phyloP scores from a whole-genome alignment of 345 rosid genomes.

The Bruguiera parviflora region DNA sequence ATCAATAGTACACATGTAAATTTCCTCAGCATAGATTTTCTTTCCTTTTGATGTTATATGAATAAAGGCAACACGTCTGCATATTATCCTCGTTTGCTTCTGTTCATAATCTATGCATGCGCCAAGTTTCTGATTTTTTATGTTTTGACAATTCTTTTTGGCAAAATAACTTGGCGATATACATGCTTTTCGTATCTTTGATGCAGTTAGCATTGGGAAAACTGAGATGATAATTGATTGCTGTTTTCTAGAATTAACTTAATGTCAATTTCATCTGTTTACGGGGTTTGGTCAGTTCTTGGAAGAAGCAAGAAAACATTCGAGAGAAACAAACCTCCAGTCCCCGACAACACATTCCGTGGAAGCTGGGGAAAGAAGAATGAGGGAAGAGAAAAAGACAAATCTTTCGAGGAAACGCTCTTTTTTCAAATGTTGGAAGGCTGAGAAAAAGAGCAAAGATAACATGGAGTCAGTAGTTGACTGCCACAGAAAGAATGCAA shows the following conservation, averaged over 20 bases:
- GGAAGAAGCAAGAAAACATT: slow-evolving; percentile 53
- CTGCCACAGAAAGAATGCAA: slow-evolving; percentile 23
- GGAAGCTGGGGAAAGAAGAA: slow-evolving; percentile 16
- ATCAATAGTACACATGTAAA: too few species aligned
- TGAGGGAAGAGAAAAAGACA: slow-evolving; percentile 29
- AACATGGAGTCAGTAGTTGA: slow-evolving; percentile 16
- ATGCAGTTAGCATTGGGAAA: too few species aligned
- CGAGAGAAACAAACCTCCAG: slow-evolving; percentile 16
- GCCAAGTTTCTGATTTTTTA: too few species aligned
- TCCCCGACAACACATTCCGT: slow-evolving; percentile 20
- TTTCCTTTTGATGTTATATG: too few species aligned
- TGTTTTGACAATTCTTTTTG: too few species aligned
- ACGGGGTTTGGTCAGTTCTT: slow-evolving; percentile 40
- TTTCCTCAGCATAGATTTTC: too few species aligned
- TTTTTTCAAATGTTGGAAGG: slow-evolving; percentile 50
- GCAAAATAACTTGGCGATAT: too few species aligned
- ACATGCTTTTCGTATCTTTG: too few species aligned
- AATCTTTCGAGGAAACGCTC: slow-evolving; percentile 50
- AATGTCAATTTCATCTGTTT: not conserved
- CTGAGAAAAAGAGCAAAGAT: slow-evolving; percentile 36
- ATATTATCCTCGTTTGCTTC: too few species aligned
- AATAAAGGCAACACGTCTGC: too few species aligned
- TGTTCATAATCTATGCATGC: too few species aligned
- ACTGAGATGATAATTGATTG: not conserved
- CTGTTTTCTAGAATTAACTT: not conserved